Percentiles rank a stretch among this genome's conserved stretches.
These are phyloP conservation scores for Russula sp. DNA, from an alignment of 768 basidiomycete genomes.

Conservation along the genomic window DNA sequence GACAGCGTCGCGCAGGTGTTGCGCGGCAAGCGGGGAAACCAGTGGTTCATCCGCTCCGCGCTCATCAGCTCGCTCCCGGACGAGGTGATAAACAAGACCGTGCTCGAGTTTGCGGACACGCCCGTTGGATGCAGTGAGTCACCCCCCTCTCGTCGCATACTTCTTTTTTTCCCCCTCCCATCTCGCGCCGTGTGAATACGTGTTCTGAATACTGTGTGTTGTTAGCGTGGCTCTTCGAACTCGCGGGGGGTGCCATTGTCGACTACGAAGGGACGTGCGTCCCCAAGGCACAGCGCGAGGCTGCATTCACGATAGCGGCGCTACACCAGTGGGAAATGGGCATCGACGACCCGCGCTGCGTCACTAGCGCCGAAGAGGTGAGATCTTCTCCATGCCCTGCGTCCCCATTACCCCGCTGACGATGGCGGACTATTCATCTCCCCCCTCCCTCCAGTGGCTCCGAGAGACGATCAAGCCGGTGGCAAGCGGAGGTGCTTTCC, in stretches of 20 bases:
- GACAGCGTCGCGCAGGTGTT: constrained; percentile 88
- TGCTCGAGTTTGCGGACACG: constrained; percentile 71
- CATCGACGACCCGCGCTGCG: constrained; percentile 72
- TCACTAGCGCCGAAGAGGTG: constrained; percentile 77
- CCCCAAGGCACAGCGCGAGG: constrained; percentile 73
- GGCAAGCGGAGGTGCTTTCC: constrained; percentile 73
- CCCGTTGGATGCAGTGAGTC: constrained; percentile 88
- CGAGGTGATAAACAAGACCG: constrained; percentile 79
- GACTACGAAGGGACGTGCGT: constrained; percentile 72
- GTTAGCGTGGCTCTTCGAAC: constrained; percentile 87
- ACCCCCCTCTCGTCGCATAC: neutral
- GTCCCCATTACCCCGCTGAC: constrained; percentile 20
- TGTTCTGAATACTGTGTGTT: neutral
- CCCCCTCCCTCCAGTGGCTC: constrained; percentile 59
- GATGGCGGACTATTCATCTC: neutral
- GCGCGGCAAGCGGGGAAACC: constrained; percentile 74
- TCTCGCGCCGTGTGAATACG: neutral
- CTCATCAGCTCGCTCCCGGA: constrained; percentile 81
- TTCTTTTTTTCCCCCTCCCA: neutral
- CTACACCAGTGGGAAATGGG: constrained; percentile 92
- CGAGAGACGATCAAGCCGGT: constrained; percentile 62
- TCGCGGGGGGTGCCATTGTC: constrained; percentile 72
- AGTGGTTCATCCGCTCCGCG: constrained; percentile 89
- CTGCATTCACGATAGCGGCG: constrained; percentile 80
- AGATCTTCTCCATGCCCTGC: constrained; percentile 22